A percentile compares a stretch with the other conserved stretches of the same genome.
These are phyloP conservation scores for Cryphonectria japonica DNA, from an alignment of 2,329 filamentous ascomycete genomes.

Conservation along the genomic window DNA sequence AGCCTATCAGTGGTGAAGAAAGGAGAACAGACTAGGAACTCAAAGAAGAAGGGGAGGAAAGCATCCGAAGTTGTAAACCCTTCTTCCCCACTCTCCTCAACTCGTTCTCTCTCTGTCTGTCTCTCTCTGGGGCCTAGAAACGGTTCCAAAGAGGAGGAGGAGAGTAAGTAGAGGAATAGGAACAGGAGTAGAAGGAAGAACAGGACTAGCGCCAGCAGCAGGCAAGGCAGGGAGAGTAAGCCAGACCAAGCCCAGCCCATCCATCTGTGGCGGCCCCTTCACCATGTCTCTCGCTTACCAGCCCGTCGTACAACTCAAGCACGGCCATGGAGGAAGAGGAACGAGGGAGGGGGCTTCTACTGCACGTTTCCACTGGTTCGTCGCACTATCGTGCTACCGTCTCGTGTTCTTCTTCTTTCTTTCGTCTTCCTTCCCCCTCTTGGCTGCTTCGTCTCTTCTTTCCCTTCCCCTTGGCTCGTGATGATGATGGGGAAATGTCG, in stretches of 20 bases:
- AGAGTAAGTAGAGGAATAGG: neutral
- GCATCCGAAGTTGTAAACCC: neutral
- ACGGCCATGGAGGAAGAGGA: slow-evolving; percentile 10
- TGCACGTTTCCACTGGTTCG: slow-evolving; percentile 15
- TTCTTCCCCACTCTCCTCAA: too few relatives aligned
- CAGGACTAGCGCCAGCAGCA: neutral
- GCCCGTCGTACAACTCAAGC: slow-evolving; percentile 2
- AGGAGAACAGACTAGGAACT: neutral
- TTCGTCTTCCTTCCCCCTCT: neutral
- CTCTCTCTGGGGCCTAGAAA: too few relatives aligned
- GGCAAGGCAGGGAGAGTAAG: neutral
- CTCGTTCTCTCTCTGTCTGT: too few relatives aligned
- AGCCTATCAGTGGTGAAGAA: neutral
- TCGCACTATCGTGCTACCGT: slow-evolving; percentile 22
- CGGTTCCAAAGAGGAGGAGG: neutral
- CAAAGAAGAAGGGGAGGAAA: neutral
- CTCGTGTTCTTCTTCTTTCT: neutral
- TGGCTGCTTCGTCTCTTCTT: neutral
- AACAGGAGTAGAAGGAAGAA: neutral
- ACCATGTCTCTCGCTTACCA: slow-evolving; percentile 26
- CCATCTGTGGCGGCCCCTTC: neutral
- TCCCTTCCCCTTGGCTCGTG: neutral
- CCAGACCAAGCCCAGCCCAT: neutral
- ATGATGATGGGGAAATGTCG: neutral
- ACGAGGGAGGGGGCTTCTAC: neutral